phyloP scores from a whole-genome alignment of 805 yeast species.

The Yamadazyma philogaea region DNA sequence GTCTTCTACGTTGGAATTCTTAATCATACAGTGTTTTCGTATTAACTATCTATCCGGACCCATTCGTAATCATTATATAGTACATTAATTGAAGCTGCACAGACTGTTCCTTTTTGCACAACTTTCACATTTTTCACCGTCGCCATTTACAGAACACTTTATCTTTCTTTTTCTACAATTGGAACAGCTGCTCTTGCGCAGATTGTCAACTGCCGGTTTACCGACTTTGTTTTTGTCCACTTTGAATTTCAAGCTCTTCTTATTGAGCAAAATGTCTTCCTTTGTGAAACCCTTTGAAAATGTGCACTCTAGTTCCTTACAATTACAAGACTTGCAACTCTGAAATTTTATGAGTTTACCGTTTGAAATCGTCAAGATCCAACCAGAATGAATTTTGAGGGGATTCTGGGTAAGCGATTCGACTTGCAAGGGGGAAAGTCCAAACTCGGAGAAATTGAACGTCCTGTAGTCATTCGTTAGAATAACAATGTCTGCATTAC shows the following conservation, averaged over 20 bases:
- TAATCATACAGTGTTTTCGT: too few species aligned
- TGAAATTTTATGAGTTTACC: constrained; percentile 46
- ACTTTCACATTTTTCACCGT: constrained; percentile 36
- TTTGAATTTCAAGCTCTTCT: constrained; percentile 16
- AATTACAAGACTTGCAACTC: constrained; percentile 55
- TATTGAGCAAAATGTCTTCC: constrained; percentile 48
- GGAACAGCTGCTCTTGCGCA: constrained; percentile 37
- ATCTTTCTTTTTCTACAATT: constrained; percentile 44
- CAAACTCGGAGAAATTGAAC: constrained; percentile 7
- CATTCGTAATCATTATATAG: background rate
- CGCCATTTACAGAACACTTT: constrained; percentile 35
- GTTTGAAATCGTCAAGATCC: constrained; percentile 19
- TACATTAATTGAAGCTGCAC: constrained; percentile 25
- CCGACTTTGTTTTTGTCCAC: constrained; percentile 10
- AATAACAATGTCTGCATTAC: constrained; percentile 61
- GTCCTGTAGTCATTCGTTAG: constrained; percentile 16
- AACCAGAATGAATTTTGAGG: background rate
- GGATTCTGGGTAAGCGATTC: background rate
- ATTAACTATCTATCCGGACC: background rate
- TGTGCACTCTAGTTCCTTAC: constrained; percentile 44
- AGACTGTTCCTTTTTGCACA: constrained; percentile 35
- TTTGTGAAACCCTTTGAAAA: constrained; percentile 67
- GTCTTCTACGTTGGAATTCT: too few species aligned
- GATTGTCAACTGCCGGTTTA: constrained; percentile 9
- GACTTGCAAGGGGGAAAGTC: constrained; percentile 2